Base-by-base conservation (phyloP, 2,329 filamentous ascomycete genomes). In the Ophiostoma sp. region DNA sequence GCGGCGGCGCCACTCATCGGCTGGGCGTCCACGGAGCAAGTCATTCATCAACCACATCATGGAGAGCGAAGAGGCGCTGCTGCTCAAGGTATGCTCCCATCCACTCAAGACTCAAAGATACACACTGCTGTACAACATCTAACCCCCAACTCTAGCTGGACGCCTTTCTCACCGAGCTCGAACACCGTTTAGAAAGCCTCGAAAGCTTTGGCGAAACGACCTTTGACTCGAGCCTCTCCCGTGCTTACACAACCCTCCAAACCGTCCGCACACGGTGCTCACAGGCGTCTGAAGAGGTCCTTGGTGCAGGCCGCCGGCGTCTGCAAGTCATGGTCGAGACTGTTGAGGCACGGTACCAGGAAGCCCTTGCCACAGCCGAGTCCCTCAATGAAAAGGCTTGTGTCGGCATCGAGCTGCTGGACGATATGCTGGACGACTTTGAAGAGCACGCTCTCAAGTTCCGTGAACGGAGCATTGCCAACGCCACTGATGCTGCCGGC, bases 291-390 rank as follows among this genome's bases (percentile, higher is more conserved):
- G 94, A 92, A 71, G 94, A 95, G 75, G 86, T 97, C 64, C 87
- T 98, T 73, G 95, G 93, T 68, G 91, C 91, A 49, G 93, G 95
- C 36, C 89, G 91, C 66, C 87, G 92, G 72, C 86, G 93, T 70
- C 87, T 96, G 70, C 90, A 92, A 72, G 87, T 98, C 69, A 89
- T 98, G 81, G 92, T 99, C 45, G 94, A 98, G 74, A 97, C 93
- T 0, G 82, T 99, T 14, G 95, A 99, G 77, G 84, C 85, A 41
- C 85, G 91, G 72, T 99, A 97, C 78, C 89, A 96, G 71, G 91
- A 95, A 73, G 93, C 91, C 0, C 79, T 99, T 72, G 89, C 86
- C 16, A 91, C 90, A 2, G 92, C 93, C 72, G 93, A 92, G 75
- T 93, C 92, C 0, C 80, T 98, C 74, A 92, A 95, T 75, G 93